Conservation (phyloP, 495 filamentous ascomycete species). For the Apodospora peruviana region DNA sequence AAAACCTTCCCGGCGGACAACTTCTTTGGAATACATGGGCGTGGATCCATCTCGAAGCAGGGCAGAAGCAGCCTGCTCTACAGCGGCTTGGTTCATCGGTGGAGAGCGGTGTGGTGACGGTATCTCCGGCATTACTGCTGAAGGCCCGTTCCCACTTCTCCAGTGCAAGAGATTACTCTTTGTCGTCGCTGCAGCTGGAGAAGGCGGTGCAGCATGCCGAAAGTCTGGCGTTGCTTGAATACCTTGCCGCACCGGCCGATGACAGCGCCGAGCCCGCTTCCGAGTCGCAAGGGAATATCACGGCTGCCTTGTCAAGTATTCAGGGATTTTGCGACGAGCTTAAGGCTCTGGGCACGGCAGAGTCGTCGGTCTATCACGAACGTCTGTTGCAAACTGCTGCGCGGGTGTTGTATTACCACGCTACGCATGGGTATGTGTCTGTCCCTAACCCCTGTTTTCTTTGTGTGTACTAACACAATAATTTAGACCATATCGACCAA, state of each 20-base stretch:
- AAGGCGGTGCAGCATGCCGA: conserved; percentile 53
- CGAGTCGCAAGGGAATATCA: conserved; percentile 45
- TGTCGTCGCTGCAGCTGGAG: conserved; percentile 41
- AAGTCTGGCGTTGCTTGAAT: conserved; percentile 57
- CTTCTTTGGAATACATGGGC: conserved; percentile 66
- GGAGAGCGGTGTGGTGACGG: conserved; percentile 15
- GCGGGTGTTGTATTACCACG: conserved; percentile 63
- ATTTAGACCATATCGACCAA: conserved; percentile 54
- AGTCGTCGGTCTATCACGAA: conserved; percentile 45
- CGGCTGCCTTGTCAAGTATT: conserved; percentile 38
- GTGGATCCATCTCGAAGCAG: conserved; percentile 57
- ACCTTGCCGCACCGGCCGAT: conserved; percentile 42
- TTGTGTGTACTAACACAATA: not conserved
- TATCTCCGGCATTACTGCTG: conserved; percentile 41
- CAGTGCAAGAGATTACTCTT: conserved; percentile 49
- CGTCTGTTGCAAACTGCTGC: conserved; percentile 61
- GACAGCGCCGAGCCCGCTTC: conserved; percentile 27
- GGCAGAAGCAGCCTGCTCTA: conserved; percentile 29
- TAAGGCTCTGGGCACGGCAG: conserved; percentile 36
- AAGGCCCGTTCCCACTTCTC: conserved; percentile 53
- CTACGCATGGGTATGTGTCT: conserved; percentile 41
- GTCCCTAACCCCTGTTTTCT: not conserved
- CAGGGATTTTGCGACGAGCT: conserved; percentile 39
- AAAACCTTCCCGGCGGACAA: conserved; percentile 32
- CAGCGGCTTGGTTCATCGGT: conserved; percentile 23